Evolutionary conservation across 2,329 filamentous ascomycete genomes (phyloP).

Genomic region (Cercospora zeina): DNA sequence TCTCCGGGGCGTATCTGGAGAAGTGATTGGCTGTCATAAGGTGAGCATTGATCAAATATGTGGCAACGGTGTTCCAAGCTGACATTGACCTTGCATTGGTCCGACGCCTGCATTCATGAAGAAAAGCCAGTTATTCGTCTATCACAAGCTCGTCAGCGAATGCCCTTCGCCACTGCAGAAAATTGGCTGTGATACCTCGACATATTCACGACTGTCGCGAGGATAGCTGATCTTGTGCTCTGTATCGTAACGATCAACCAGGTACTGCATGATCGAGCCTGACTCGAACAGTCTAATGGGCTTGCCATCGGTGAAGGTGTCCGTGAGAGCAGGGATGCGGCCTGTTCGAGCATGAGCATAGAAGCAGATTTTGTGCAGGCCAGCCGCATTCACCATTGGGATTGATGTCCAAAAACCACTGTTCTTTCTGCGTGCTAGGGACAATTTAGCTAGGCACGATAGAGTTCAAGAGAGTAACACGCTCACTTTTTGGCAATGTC

Average conservation of each 20-base stretch:
- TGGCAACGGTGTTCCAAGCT: not conserved
- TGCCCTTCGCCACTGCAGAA: not conserved
- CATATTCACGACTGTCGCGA: slow-evolving; percentile 68
- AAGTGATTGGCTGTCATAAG: slow-evolving; percentile 72
- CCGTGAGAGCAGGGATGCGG: slow-evolving; percentile 82
- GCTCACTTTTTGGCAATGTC: slow-evolving; percentile 64
- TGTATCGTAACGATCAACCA: slow-evolving; percentile 63
- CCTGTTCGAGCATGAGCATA: slow-evolving; percentile 41
- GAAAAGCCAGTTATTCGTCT: slow-evolving; percentile 65
- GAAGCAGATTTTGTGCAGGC: not conserved
- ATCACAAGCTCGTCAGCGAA: not conserved
- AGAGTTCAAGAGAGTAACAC: not conserved
- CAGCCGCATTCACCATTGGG: slow-evolving; percentile 62
- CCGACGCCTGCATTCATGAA: slow-evolving; percentile 68
- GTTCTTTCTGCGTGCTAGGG: slow-evolving; percentile 67
- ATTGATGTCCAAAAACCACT: slow-evolving; percentile 88
- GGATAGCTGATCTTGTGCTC: slow-evolving; percentile 83
- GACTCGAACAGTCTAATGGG: slow-evolving; percentile 78
- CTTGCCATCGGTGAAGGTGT: slow-evolving; percentile 72
- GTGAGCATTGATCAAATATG: not conserved
- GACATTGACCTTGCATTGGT: slow-evolving; percentile 23
- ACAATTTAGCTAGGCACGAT: not conserved
- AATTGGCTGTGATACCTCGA: slow-evolving; percentile 48
- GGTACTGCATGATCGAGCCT: slow-evolving; percentile 80
- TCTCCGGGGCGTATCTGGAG: slow-evolving; percentile 74